phyloP scores from a whole-genome alignment of 2,329 filamentous ascomycete species.

The Aspergillus unguis region DNA sequence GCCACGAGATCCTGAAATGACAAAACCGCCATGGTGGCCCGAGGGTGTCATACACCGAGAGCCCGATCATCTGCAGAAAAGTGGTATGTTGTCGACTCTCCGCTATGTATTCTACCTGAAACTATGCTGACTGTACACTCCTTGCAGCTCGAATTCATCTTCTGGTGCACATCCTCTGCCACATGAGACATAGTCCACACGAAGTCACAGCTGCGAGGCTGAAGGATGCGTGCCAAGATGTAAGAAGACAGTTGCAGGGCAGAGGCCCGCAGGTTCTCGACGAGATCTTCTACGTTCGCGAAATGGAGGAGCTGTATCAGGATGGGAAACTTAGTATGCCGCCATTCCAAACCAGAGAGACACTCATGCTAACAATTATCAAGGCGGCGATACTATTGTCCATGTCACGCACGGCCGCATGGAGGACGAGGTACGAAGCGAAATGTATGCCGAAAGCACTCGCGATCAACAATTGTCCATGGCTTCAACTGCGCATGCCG shows the following conservation, averaged over 20 bases:
- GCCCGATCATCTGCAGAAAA: constrained; percentile 44
- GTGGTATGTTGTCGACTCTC: constrained; percentile 29
- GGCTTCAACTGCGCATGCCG: constrained; percentile 5
- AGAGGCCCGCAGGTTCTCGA: constrained; percentile 38
- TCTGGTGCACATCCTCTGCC: constrained; percentile 40
- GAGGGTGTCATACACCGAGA: constrained; percentile 42
- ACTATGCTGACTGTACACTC: background rate
- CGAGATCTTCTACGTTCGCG: constrained; percentile 40
- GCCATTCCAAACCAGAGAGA: background rate
- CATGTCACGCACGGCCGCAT: constrained; percentile 30
- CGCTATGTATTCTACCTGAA: background rate
- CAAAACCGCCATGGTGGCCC: constrained; percentile 42
- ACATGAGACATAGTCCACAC: constrained; percentile 31
- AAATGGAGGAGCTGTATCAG: constrained; percentile 38
- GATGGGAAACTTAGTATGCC: constrained; percentile 36
- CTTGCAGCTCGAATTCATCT: constrained; percentile 38
- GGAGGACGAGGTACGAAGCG: constrained; percentile 20
- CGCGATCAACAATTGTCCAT: constrained; percentile 4
- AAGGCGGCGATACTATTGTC: constrained; percentile 29
- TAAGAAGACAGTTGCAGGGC: constrained; percentile 36
- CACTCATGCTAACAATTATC: constrained; percentile 3
- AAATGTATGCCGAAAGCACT: background rate
- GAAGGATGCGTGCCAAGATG: constrained; percentile 39
- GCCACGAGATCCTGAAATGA: constrained; percentile 36
- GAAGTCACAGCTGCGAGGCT: constrained; percentile 38